These are phyloP conservation scores for Leptographium lundbergii DNA, from an alignment of 2,329 filamentous ascomycete genomes.

Conservation along the genomic window DNA sequence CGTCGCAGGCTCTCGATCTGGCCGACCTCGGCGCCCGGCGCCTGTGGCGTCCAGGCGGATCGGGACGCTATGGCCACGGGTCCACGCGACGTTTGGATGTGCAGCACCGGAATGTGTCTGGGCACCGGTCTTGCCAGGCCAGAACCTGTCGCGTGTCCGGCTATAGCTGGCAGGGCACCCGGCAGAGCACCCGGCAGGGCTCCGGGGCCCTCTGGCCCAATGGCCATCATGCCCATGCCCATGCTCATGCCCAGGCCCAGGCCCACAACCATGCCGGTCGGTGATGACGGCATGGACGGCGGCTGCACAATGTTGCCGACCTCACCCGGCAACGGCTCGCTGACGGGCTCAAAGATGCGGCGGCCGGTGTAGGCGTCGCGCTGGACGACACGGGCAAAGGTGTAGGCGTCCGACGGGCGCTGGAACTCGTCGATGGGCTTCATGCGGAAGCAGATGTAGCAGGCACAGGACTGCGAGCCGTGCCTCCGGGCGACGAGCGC, in stretches of 20 bases:
- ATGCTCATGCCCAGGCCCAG: neutral
- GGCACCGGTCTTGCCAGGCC: neutral
- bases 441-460: conserved; percentile 14
- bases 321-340: neutral
- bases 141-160: too few species aligned
- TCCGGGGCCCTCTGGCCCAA: neutral
- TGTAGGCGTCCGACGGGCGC: neutral
- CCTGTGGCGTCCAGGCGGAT: conserved; percentile 2
- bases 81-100: neutral
- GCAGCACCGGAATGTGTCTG: neutral
- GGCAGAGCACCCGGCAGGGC: too few species aligned
- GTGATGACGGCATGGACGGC: conserved; percentile 3
- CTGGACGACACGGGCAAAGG: conserved; percentile 6
- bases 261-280: neutral
- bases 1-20: conserved; percentile 10
- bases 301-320: neutral
- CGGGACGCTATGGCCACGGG: neutral
- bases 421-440: conserved; percentile 6
- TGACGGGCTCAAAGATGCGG: conserved; percentile 5
- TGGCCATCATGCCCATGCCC: neutral
- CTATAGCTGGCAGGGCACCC: too few species aligned
- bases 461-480: conserved; percentile 2
- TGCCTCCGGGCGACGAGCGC: neutral
- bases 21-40: conserved; percentile 9
- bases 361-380: conserved; percentile 9